A percentile compares a stretch with the other conserved stretches of the same genome.
Evolutionary conservation across 2,329 filamentous ascomycete species (phyloP).

Genomic region (Penicillium paneum): DNA sequence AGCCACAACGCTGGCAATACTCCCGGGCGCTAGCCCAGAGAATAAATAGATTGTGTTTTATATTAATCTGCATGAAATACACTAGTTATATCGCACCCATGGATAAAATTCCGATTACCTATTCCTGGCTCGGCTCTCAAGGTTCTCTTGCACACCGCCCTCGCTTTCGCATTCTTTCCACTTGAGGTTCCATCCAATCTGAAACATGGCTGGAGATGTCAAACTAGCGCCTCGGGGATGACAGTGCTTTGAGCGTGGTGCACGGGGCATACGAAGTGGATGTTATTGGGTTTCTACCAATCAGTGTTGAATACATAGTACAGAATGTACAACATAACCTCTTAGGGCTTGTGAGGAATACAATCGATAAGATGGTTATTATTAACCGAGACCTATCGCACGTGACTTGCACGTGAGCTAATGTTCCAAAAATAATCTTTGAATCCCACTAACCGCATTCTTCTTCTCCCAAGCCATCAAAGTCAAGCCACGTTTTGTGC

Average conservation of each 20-base stretch:
- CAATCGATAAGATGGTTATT: no score
- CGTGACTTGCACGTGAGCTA: background rate
- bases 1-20: background rate
- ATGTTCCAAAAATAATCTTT: no score
- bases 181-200: constrained; percentile 12
- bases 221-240: constrained; percentile 18
- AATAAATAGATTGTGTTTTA: background rate
- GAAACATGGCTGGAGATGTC: constrained; percentile 22
- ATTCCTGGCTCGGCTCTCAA: background rate
- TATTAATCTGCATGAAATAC: background rate
- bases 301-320: no score
- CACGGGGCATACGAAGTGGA: background rate
- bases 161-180: background rate
- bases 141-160: background rate
- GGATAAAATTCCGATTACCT: background rate
- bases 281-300: background rate
- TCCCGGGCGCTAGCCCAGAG: background rate
- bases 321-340: background rate
- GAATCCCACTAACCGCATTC: background rate
- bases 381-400: no score
- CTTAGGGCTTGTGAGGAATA: no score
- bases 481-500: background rate
- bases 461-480: background rate
- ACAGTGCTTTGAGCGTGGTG: constrained; percentile 8
- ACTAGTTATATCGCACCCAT: no score